Base-by-base conservation (phyloP, 306 rosid species). In the Lagenaria siceraria region DNA sequence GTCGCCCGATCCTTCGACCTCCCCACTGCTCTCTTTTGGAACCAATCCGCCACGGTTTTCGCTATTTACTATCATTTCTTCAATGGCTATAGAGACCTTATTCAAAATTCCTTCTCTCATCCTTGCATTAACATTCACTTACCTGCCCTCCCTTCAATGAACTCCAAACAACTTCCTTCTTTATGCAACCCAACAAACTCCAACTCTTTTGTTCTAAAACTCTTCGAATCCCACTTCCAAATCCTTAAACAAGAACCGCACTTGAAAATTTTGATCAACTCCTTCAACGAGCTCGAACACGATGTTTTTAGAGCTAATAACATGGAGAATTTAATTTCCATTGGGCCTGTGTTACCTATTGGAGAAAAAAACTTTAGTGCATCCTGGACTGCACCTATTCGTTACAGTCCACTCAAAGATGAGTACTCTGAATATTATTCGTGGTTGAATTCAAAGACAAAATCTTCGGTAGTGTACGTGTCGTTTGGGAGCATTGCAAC, bases 1-100 rank as follows among this genome's bases (percentile, higher is more conserved):
- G 60, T 81, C 53, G 88, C 85, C 0, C 19, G 46, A 29, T 71
- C 78, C 6, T 53, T 64, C 11, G 48, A 82, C 21, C 66, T 82
- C 21, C 86, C 77, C 8, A 43, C 79, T 0, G 82, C 74, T 17
- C 70, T 82, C 1, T 43, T 87, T 1, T 87, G 88, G 87, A 82
- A 73, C 59, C 87, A 87, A 51, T 76, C 87, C 8, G 88, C 90
- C 35, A 59, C 82, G 0, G 84, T 84, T 17, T 84, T 87, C 9
- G 72, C 68, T 33, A 72, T 85, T n/a, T 79, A 51, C 55, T 62
- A 85, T 76, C 75, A 81, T 8, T 87, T 78, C 60, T 76, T 82
- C 19, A 79, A 85, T 35, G 78, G 78, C 15, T 74, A 74, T 17
- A 36, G 5, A 15, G 64, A 73, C 3, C 2, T 9, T 0, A 74